Percentiles rank a stretch among this genome's conserved stretches.
These are phyloP conservation scores for Hypoxylon lenormandii DNA, from an alignment of 495 filamentous ascomycete genomes.

Conservation along the genomic window DNA sequence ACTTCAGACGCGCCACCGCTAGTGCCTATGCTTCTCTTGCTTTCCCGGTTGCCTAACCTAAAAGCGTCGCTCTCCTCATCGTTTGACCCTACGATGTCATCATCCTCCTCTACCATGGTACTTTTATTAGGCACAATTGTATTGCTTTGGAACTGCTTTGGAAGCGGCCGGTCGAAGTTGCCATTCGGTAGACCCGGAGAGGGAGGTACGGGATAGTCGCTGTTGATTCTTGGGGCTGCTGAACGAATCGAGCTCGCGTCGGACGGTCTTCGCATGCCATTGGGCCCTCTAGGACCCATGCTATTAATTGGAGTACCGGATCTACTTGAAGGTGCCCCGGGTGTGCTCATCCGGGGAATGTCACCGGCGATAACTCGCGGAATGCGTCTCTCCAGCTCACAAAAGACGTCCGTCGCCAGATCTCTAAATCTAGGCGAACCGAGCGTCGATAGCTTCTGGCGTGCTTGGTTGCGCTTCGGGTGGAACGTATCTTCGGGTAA, in stretches of 20 bases:
- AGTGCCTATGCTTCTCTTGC: slow-evolving; percentile 67
- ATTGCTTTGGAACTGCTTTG: slow-evolving; percentile 93
- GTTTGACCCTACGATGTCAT: slow-evolving; percentile 65
- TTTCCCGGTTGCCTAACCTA: slow-evolving; percentile 62
- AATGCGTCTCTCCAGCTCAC: slow-evolving; percentile 89
- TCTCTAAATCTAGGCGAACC: slow-evolving; percentile 86
- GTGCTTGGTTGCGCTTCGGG: slow-evolving; percentile 94
- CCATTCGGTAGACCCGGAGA: slow-evolving; percentile 58
- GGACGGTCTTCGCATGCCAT: slow-evolving; percentile 62
- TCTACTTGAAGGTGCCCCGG: slow-evolving; percentile 66
- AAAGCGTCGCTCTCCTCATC: slow-evolving; percentile 69
- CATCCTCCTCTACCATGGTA: slow-evolving; percentile 97
- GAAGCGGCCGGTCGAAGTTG: slow-evolving; percentile 69
- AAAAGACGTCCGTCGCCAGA: slow-evolving; percentile 94
- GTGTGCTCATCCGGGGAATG: slow-evolving; percentile 75
- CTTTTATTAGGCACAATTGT: slow-evolving; percentile 97
- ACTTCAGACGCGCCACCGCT: slow-evolving; percentile 63
- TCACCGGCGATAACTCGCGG: slow-evolving; percentile 79
- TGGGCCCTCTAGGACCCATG: slow-evolving; percentile 61
- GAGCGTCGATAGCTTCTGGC: slow-evolving; percentile 90
- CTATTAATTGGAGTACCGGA: slow-evolving; percentile 69
- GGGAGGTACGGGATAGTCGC: slow-evolving; percentile 61
- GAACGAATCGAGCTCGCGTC: slow-evolving; percentile 65
- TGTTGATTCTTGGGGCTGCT: slow-evolving; percentile 53
- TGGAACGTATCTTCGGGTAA: slow-evolving; percentile 88